A percentile compares a stretch with the other conserved stretches of the same genome.
Conservation (phyloP, 2,329 filamentous ascomycete genomes). For the Aspergillus hiratsukae region DNA sequence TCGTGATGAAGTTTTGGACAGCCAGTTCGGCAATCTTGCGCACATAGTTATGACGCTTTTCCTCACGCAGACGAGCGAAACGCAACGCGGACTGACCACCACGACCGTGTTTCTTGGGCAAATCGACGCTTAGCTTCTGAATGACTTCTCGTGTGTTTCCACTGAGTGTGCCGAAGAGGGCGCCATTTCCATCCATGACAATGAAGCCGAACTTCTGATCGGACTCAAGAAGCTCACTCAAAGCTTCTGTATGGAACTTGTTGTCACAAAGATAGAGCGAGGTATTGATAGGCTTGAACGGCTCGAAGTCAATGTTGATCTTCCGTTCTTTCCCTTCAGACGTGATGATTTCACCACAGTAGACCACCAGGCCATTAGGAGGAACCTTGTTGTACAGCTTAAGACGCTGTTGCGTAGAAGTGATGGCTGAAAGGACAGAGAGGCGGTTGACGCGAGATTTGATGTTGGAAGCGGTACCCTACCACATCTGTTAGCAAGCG, state of each 20-base stretch:
- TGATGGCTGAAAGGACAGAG: slow-evolving; percentile 96
- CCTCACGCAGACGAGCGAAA: slow-evolving; percentile 98
- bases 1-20: slow-evolving; percentile 98
- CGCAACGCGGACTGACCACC: slow-evolving; percentile 99
- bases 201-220: slow-evolving; percentile 99
- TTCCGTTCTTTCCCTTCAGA: slow-evolving; percentile 97
- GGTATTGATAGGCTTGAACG: slow-evolving; percentile 99
- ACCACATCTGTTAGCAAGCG: slow-evolving; percentile 9
- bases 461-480: slow-evolving; percentile 99
- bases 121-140: slow-evolving; percentile 97
- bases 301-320: slow-evolving; percentile 99
- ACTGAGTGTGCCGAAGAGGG: slow-evolving; percentile 91
- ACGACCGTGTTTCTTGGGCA: slow-evolving; percentile 99
- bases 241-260: slow-evolving; percentile 97
- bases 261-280: slow-evolving; percentile 99
- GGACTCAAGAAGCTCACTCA: slow-evolving; percentile 94
- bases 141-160: slow-evolving; percentile 96
- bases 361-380: slow-evolving; percentile 93
- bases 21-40: slow-evolving; percentile 97
- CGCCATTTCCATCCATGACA: slow-evolving; percentile 99
- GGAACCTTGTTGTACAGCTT: slow-evolving; percentile 99
- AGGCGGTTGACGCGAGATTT: slow-evolving; percentile 99
- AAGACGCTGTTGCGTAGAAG: slow-evolving; percentile 96
- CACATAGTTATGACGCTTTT: slow-evolving; percentile 99
- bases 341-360: slow-evolving; percentile 99